Base-by-base conservation (phyloP, 2,329 filamentous ascomycete genomes). In the Cryphonectria nitschkei region DNA sequence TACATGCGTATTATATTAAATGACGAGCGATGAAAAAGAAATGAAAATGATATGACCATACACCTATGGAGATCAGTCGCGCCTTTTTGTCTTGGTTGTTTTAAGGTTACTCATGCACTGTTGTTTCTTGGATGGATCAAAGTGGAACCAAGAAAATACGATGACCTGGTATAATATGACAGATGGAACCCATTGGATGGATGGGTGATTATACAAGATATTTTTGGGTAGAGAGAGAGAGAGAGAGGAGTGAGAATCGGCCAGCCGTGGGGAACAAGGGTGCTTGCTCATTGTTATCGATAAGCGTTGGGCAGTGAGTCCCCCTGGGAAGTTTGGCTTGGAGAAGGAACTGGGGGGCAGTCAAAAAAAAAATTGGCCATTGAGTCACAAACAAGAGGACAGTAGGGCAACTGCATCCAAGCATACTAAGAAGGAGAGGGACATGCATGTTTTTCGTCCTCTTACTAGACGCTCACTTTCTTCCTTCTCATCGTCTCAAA, bases 401-500 rank as follows among this genome's bases (percentile, higher is more conserved):
- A 41, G 13, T 22, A 58, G 34, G 61, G 19, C 58, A 58, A 5
- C 7, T 58, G 65, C 65, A 54, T 65, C 16, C 19, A 54, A 60
- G 26, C 67, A 43, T 37, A 34, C n/a, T 29, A 46, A 60, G 32
- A 64, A 65, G n/a, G 26, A 65, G 58, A 69, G 67, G 71, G 71
- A 67, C 43, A 73, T 73, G 71, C 62, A 73, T 60, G 63, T 67
- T 64, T 65, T 73, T 9, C 56, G 66, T 62, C 58, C 69, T 46
- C 41, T 73, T 2, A n/a, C 54, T 58, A 22, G 60, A 68, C 67
- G 67, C 41, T 52, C 67, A 22, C 14, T 65, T 56, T 43, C 56
- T 29, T 11, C 50, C 52, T 41, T 54, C 41, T 52, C 26, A 9
- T 32, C 69, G 22, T 22, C 61, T 7, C 56, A 32, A 56, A 46